Conservation (phyloP, 2,329 filamentous ascomycete genomes). For the Pestalotiopsis fici region DNA sequence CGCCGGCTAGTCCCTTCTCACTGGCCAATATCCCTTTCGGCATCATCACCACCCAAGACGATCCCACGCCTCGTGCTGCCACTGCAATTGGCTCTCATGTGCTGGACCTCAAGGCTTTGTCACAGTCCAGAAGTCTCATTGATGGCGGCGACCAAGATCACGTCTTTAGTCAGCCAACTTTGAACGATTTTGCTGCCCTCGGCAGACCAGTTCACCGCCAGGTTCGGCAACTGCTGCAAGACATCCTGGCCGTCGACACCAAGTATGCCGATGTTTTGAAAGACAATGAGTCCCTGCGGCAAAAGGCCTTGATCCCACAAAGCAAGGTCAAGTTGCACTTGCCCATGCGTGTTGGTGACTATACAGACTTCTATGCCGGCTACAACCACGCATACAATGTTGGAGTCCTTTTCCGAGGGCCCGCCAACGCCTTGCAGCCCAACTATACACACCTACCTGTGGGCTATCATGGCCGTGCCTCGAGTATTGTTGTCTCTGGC, state of each 20-base stretch:
- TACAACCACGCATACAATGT: conserved; percentile 72
- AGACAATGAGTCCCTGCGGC: conserved; percentile 59
- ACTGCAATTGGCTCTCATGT: conserved; percentile 73
- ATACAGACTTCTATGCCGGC: conserved; percentile 84
- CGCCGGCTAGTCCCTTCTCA: conserved; percentile 59
- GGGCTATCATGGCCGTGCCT: conserved; percentile 78
- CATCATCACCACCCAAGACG: conserved; percentile 67
- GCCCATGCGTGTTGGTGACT: conserved; percentile 79
- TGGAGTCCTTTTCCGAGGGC: conserved; percentile 72
- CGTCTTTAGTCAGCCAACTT: conserved; percentile 64
- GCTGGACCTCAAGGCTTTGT: conserved; percentile 61
- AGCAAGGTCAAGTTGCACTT: conserved; percentile 65
- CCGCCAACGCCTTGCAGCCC: conserved; percentile 72
- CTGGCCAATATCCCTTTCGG: conserved; percentile 83
- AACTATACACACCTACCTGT: conserved; percentile 84
- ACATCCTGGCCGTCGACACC: conserved; percentile 62
- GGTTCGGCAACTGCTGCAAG: conserved; percentile 71
- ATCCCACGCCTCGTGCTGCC: conserved; percentile 61
- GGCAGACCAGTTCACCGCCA: conserved; percentile 67
- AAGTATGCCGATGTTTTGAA: conserved; percentile 62
- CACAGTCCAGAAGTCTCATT: conserved; percentile 15
- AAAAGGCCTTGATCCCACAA: conserved; percentile 59
- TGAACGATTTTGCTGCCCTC: conserved; percentile 75
- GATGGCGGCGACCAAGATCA: conserved; percentile 35
- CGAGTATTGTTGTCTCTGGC: conserved; percentile 73